phyloP scores from a whole-genome alignment of 345 rosid genomes.

The Aquilaria yunnanensis region DNA sequence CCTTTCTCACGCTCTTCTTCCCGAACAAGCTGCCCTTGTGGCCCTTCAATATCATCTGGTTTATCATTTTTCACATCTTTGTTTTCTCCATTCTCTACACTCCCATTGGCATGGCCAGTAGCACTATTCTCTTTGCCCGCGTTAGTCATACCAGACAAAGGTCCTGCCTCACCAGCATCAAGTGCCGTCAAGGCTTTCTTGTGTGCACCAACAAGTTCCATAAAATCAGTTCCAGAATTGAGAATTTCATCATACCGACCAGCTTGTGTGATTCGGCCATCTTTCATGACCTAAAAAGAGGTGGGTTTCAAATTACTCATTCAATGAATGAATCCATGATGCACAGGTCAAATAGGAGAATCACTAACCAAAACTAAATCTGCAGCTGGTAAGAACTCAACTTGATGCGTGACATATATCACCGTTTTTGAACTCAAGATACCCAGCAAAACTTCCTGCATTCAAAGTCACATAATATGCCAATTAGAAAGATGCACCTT shows the following conservation, averaged over 20 bases:
- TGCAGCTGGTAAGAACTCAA: constrained; percentile 59
- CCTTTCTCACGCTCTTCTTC: constrained; percentile 94
- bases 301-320: not conserved
- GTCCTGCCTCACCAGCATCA: constrained; percentile 28
- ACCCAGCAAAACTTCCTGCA: constrained; percentile 54
- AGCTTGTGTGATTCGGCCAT: constrained; percentile 62
- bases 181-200: constrained; percentile 47
- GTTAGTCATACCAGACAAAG: constrained; percentile 16
- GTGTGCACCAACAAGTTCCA: constrained; percentile 82
- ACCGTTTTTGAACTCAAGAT: constrained; percentile 45
- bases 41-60: constrained; percentile 27
- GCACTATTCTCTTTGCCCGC: constrained; percentile 15
- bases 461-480: too few species aligned
- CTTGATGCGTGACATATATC: constrained; percentile 59
- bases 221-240: constrained; percentile 51
- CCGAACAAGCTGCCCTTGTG: constrained; percentile 68
- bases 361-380: constrained; percentile 54
- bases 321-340: not conserved
- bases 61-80: constrained; percentile 23
- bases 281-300: constrained; percentile 64
- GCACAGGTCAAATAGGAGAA: not conserved
- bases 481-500: too few species aligned
- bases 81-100: constrained; percentile 18
- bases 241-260: constrained; percentile 68
- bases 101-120: constrained; percentile 1